Percentiles rank a stretch among this genome's conserved stretches.
These are phyloP conservation scores for Ogataea henricii DNA, from an alignment of 805 yeast species.

Conservation along the genomic window DNA sequence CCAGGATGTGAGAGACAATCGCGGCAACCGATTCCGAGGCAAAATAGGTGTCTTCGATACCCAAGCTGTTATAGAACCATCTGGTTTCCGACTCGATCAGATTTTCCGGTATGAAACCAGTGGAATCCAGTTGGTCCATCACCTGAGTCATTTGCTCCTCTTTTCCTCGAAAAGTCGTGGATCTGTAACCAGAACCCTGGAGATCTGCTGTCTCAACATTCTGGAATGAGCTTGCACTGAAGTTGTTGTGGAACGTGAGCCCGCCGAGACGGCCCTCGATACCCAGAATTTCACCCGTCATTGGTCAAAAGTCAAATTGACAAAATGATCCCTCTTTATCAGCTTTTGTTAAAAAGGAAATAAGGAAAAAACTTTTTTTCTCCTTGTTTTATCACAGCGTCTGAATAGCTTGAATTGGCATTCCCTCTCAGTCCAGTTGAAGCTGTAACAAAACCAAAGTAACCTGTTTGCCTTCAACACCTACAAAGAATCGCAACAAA, in stretches of 20 bases:
- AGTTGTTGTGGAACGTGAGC: constrained; percentile 38
- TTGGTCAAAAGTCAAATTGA: background rate
- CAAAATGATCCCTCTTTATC: background rate
- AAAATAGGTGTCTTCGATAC: constrained; percentile 90
- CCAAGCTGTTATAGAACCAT: constrained; percentile 87
- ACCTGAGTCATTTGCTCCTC: constrained; percentile 80
- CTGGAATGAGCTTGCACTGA: constrained; percentile 38
- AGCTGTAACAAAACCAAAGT: too few species aligned
- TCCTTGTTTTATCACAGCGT: background rate
- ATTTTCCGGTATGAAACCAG: constrained; percentile 87
- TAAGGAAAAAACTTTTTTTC: background rate
- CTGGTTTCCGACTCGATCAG: constrained; percentile 82
- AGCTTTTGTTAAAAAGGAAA: background rate
- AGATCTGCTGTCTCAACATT: constrained; percentile 34
- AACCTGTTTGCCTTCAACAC: too few species aligned
- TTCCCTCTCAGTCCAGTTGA: background rate
- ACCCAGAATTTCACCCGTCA: constrained; percentile 3
- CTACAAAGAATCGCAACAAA: background rate
- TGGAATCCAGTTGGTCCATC: constrained; percentile 73
- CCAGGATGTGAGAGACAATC: constrained; percentile 81
- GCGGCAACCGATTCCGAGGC: constrained; percentile 81
- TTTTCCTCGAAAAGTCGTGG: constrained; percentile 76
- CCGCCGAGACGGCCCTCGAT: constrained; percentile 19
- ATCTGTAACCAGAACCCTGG: constrained; percentile 60
- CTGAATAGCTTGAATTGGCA: background rate